Evolutionary conservation across 2,329 filamentous ascomycete species (phyloP).

Genomic region (Sordariomycetes sp.): DNA sequence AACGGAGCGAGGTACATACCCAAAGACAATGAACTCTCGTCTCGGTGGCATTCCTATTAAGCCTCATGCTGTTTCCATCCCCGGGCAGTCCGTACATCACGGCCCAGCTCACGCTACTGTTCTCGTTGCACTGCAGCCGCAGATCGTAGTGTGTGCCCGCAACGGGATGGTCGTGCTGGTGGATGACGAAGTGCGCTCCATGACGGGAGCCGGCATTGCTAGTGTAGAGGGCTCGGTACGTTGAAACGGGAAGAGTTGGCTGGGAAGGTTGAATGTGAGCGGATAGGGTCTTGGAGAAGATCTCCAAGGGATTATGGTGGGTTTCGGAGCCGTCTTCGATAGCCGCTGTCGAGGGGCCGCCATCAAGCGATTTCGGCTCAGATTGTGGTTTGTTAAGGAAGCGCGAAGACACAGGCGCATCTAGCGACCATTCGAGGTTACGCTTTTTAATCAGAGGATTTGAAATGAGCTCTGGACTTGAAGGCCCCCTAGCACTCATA

Average conservation of each 20-base stretch:
- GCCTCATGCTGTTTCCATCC: slow-evolving; percentile 41
- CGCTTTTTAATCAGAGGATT: slow-evolving; percentile 38
- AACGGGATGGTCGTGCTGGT: slow-evolving; percentile 65
- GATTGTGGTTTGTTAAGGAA: no score
- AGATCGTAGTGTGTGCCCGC: slow-evolving; percentile 63
- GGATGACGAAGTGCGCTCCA: slow-evolving; percentile 55
- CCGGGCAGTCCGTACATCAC: slow-evolving; percentile 56
- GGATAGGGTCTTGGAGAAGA: slow-evolving; percentile 25
- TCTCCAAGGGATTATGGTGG: slow-evolving; percentile 26
- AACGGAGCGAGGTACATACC: slow-evolving; percentile 23
- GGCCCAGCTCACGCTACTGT: slow-evolving; percentile 56
- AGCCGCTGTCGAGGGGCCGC: slow-evolving; percentile 19
- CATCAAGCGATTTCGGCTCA: no score
- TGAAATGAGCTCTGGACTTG: slow-evolving; percentile 24
- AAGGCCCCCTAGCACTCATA: slow-evolving; percentile 15
- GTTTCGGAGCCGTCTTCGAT: slow-evolving; percentile 29
- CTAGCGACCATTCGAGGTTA: slow-evolving; percentile 32
- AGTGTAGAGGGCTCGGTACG: slow-evolving; percentile 27
- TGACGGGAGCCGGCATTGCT: slow-evolving; percentile 15
- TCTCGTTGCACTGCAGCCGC: slow-evolving; percentile 58
- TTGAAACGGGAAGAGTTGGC: slow-evolving; percentile 20
- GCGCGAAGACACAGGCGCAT: no score
- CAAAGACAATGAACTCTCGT: slow-evolving; percentile 52
- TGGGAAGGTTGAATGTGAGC: slow-evolving; percentile 13
- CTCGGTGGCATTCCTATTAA: slow-evolving; percentile 52